These are phyloP conservation scores for Chimonanthus salicifolius DNA, from an alignment of 164 flowering plant genomes.

Conservation along the genomic window DNA sequence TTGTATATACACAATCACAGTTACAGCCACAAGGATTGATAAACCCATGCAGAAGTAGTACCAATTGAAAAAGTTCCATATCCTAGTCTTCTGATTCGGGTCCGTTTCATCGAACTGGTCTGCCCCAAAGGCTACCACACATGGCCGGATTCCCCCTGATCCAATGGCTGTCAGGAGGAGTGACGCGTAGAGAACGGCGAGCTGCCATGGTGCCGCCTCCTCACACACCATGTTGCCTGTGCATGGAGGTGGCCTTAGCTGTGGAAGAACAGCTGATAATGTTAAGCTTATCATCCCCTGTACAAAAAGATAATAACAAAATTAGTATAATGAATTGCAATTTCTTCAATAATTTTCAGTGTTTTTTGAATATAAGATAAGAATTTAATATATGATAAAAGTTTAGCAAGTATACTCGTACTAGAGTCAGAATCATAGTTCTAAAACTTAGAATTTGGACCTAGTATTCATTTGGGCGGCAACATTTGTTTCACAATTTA, in stretches of 20 bases:
- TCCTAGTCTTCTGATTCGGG: conserved; percentile 40
- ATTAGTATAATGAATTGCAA: background rate
- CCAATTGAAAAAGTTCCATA: conserved; percentile 89
- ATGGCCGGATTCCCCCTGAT: conserved; percentile 85
- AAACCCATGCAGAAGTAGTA: conserved; percentile 82
- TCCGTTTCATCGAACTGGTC: conserved; percentile 76
- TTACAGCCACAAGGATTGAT: conserved; percentile 60
- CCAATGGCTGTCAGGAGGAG: conserved; percentile 61
- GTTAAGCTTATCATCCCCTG: conserved; percentile 73
- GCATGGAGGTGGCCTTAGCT: conserved; percentile 59
- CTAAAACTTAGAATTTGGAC: too few relatives aligned
- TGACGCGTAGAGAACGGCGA: conserved; percentile 52
- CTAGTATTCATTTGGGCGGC: too few relatives aligned
- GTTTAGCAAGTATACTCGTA: too few relatives aligned
- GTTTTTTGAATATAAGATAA: too few relatives aligned
- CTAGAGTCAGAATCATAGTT: too few relatives aligned
- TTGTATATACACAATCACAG: conserved; percentile 75
- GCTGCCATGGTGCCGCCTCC: conserved; percentile 50
- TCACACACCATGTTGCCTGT: conserved; percentile 26
- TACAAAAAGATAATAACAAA: background rate
- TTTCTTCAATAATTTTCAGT: too few relatives aligned
- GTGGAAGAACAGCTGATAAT: conserved; percentile 55
- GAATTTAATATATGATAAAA: too few relatives aligned
- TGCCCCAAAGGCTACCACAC: conserved; percentile 81
- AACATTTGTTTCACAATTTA: too few relatives aligned